A percentile compares a stretch with the other conserved stretches of the same genome.
phyloP scores from a whole-genome alignment of 225 moss, liverwort and hornwort genomes.

The Straminergon stramineum region DNA sequence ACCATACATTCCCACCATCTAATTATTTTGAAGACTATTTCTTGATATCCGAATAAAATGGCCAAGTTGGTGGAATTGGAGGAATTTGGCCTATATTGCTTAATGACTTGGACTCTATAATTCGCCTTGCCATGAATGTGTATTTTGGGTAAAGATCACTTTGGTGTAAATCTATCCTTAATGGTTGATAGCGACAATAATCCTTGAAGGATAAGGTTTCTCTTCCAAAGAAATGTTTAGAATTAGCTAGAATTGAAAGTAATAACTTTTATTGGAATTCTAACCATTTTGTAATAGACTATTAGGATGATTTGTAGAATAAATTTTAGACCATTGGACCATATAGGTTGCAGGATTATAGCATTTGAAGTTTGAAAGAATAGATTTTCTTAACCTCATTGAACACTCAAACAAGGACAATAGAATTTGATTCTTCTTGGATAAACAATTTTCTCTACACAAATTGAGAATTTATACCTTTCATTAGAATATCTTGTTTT shows the following conservation, averaged over 20 bases:
- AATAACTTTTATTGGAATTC: neutral
- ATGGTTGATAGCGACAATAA: neutral
- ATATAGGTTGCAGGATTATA: neutral
- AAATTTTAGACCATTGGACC: neutral
- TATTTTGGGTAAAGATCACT: neutral
- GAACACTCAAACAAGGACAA: accelerated
- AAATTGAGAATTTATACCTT: neutral
- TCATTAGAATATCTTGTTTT: neutral
- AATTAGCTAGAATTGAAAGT: neutral
- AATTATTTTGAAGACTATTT: too few species aligned
- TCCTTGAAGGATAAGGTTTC: accelerated
- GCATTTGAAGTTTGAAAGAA: neutral
- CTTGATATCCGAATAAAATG: too few species aligned
- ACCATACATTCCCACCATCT: too few species aligned
- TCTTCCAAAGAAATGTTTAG: neutral
- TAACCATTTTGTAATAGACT: accelerated
- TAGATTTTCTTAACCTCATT: accelerated
- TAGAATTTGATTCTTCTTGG: neutral
- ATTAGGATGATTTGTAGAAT: accelerated
- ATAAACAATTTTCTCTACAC: accelerated
- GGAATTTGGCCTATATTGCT: too few species aligned
- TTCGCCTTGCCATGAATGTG: neutral
- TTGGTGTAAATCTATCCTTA: neutral
- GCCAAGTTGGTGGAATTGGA: too few species aligned
- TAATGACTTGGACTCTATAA: neutral